Percentiles rank a stretch among this genome's conserved stretches.
Conservation (phyloP, 1,139 yeast species). For the Protomyces macrosporus region DNA sequence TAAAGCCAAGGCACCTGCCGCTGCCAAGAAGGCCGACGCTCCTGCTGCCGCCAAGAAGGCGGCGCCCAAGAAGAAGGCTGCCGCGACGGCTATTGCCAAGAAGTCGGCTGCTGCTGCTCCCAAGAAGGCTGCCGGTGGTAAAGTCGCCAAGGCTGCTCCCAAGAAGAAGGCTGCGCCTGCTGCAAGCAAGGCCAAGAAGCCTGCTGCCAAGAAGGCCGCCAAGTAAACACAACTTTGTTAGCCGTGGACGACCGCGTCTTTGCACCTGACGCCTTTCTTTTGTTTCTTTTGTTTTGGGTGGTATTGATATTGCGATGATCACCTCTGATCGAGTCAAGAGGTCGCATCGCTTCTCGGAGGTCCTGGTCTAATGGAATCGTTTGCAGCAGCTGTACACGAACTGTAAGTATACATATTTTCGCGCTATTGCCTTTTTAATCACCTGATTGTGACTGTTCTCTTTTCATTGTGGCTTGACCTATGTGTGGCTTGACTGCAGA, state of each 20-base stretch:
- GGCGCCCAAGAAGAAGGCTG: not conserved
- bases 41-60: not conserved
- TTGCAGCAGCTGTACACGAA: not conserved
- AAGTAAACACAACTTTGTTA: not conserved
- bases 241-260: too few relatives aligned
- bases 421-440: not conserved
- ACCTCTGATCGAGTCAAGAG: too few relatives aligned
- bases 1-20: slow-evolving; percentile 2
- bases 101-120: slow-evolving; percentile 7
- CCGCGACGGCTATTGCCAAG: not conserved
- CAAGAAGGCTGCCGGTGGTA: slow-evolving; percentile 22
- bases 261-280: too few relatives aligned
- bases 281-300: too few relatives aligned
- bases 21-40: not conserved
- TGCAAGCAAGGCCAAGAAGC: not conserved
- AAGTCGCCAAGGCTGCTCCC: slow-evolving; percentile 16
- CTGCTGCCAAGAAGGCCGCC: slow-evolving; percentile 20
- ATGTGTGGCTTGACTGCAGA: not conserved
- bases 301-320: too few relatives aligned
- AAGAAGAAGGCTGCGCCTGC: slow-evolving; percentile 11
- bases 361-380: too few relatives aligned
- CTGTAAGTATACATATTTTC: not conserved
- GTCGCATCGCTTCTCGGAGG: too few relatives aligned
- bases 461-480: not conserved
- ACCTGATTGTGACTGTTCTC: not conserved